phyloP scores from a whole-genome alignment of 345 rosid genomes.

The Hibiscus mutabilis region DNA sequence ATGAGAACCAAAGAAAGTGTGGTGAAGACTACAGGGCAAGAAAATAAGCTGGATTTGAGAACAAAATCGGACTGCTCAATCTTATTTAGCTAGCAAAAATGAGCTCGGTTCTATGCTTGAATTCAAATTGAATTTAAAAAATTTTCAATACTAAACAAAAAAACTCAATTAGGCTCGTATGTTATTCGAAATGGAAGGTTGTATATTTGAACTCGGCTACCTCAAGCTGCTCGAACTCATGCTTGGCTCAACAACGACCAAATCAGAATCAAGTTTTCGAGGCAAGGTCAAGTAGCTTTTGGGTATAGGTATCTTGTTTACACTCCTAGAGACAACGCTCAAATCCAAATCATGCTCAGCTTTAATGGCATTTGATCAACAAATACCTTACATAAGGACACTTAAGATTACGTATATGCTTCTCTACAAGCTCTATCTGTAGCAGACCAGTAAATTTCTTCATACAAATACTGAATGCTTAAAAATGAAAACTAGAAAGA shows the following conservation, averaged over 20 bases:
- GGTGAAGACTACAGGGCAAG: not conserved
- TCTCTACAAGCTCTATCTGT: not conserved
- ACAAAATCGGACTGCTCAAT: not conserved
- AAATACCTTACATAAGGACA: not conserved
- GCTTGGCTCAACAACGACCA: not conserved
- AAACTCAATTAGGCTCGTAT: not conserved
- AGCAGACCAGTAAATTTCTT: constrained; percentile 2
- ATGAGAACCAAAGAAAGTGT: not conserved
- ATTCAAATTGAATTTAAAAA: not conserved
- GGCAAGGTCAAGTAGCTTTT: not conserved
- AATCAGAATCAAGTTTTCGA: not conserved
- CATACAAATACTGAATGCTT: not conserved
- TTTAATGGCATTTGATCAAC: not conserved
- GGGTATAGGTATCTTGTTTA: not conserved
- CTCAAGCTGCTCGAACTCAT: not conserved
- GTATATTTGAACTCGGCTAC: not conserved
- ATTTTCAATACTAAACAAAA: not conserved
- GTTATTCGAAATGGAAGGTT: not conserved
- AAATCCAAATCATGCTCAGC: not conserved
- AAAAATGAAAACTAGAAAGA: constrained; percentile 1
- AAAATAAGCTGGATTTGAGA: not conserved
- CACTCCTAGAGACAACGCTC: not conserved
- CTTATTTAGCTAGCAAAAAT: not conserved
- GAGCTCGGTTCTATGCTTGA: not conserved
- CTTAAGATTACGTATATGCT: not conserved